Base-by-base conservation (phyloP, 257 asterid genomes). In the Avicennia marina region DNA sequence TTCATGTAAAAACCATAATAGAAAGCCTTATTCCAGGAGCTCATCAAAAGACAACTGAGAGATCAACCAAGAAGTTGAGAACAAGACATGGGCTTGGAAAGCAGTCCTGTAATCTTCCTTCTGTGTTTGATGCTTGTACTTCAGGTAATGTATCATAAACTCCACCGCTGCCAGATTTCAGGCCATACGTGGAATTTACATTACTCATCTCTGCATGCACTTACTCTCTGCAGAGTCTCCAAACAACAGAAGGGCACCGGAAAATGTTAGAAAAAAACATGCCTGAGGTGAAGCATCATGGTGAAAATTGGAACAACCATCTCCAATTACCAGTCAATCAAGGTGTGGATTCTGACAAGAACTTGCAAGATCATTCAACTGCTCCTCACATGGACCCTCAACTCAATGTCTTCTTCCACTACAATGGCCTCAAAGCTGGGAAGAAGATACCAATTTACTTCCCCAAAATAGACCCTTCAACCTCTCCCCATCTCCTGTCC, bases 401-500 rank as follows among this genome's bases (percentile, higher is more conserved):
- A 12, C 63, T 76, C 11, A 81, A 81, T 11, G 69, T 90, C 38
- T 90, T 87, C 73, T 85, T 90, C 68, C 67, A 62, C 32, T 55
- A 58, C 47, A 58, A 63, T 0, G 73, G 79, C 60, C 82, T 90
- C 32, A 68, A 72, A 39, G 1, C 39, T 19, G 96, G 95, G 17
- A 78, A 66, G 4, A 68, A 50, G 16, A 70, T 90, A 65, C 68
- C 42, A 2, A 59, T 90, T 27, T 84, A 84, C 66, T 87, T 90
- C 71, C 76, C 80, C 2, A 56, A 43, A 36, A 82, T 72, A 12
- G 73, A 80, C 18, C 80, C 74, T 31, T 73, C 85, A 6, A 69
- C 64, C 25, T 61, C 80, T 16, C 94, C 98, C 2, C 96, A 62
- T 52, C 71, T 90, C 1, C 83, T 90, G 0, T 54, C 95, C 25